These are phyloP conservation scores for Didymella pomorum DNA, from an alignment of 2,329 filamentous ascomycete species.

Conservation along the genomic window DNA sequence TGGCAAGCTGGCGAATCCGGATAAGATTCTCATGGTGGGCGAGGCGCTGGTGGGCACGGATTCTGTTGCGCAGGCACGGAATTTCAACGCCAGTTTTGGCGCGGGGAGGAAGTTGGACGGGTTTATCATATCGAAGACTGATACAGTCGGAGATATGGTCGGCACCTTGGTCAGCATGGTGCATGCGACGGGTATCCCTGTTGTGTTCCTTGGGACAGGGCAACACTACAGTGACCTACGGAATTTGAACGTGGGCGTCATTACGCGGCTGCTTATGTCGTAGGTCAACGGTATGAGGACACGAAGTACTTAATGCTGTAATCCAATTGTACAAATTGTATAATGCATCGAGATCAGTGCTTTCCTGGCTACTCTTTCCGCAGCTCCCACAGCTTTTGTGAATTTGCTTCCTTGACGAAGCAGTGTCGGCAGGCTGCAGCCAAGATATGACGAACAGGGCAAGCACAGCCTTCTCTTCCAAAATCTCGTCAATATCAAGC, in stretches of 20 bases:
- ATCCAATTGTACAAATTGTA: neutral
- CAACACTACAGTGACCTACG: constrained; percentile 73
- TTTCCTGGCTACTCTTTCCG: too few relatives aligned
- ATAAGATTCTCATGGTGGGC: constrained; percentile 98
- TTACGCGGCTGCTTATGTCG: constrained; percentile 67
- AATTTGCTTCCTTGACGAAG: too few relatives aligned
- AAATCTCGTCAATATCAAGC: too few relatives aligned
- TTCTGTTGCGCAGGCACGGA: constrained; percentile 91
- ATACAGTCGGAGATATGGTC: constrained; percentile 99
- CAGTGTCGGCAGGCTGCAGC: too few relatives aligned
- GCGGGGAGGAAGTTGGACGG: constrained; percentile 82
- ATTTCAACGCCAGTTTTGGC: constrained; percentile 95
- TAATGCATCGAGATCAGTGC: neutral
- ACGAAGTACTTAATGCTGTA: neutral
- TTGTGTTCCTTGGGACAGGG: constrained; percentile 84
- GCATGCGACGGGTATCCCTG: constrained; percentile 94
- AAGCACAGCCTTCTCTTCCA: too few relatives aligned
- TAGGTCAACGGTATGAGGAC: constrained; percentile 38
- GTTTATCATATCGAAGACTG: constrained; percentile 98
- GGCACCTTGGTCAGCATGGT: constrained; percentile 96
- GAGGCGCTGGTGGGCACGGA: constrained; percentile 95
- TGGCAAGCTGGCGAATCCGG: constrained; percentile 91
- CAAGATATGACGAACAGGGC: too few relatives aligned
- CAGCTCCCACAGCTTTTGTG: too few relatives aligned
- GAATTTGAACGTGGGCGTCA: constrained; percentile 70